Percentiles rank a stretch among this genome's conserved stretches.
Conservation (phyloP, 805 yeast species). For the Candida michaelii region DNA sequence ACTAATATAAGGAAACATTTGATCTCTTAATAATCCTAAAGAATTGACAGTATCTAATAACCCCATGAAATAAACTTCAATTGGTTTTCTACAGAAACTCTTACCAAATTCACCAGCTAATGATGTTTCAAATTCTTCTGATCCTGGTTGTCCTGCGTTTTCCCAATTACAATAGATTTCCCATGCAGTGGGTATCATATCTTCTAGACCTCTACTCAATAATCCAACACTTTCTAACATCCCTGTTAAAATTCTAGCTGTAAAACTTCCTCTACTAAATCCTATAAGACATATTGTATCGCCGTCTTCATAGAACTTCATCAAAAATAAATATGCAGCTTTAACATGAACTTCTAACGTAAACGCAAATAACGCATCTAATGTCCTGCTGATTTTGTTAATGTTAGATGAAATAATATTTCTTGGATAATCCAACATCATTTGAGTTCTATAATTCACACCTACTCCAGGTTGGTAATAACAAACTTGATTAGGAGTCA, state of each 20-base stretch:
- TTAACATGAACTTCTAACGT: constrained; percentile 56
- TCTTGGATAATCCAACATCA: constrained; percentile 20
- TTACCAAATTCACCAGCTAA: constrained; percentile 53
- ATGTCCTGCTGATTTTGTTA: constrained; percentile 11
- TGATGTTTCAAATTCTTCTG: constrained; percentile 41
- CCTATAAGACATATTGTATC: constrained; percentile 60
- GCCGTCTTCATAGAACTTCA: constrained; percentile 47
- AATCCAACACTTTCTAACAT: constrained; percentile 67
- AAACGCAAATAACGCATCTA: constrained; percentile 52
- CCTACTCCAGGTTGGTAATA: constrained; percentile 74
- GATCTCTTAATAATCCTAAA: constrained; percentile 58
- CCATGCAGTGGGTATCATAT: constrained; percentile 62
- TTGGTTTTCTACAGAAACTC: constrained; percentile 50
- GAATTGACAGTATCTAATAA: constrained; percentile 71
- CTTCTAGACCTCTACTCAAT: constrained; percentile 53
- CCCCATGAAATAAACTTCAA: constrained; percentile 58
- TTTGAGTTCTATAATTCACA: constrained; percentile 44
- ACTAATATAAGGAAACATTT: constrained; percentile 58
- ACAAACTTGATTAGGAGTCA: constrained; percentile 44
- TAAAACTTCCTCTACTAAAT: constrained; percentile 63
- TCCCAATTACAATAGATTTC: constrained; percentile 60
- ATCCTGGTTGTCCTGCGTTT: constrained; percentile 54
- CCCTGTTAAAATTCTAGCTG: constrained; percentile 63
- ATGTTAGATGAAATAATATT: constrained; percentile 15
- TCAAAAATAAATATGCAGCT: constrained; percentile 54